Base-by-base conservation (phyloP, 192 early-diverging fungal genomes). In the Coemansia sp. region DNA sequence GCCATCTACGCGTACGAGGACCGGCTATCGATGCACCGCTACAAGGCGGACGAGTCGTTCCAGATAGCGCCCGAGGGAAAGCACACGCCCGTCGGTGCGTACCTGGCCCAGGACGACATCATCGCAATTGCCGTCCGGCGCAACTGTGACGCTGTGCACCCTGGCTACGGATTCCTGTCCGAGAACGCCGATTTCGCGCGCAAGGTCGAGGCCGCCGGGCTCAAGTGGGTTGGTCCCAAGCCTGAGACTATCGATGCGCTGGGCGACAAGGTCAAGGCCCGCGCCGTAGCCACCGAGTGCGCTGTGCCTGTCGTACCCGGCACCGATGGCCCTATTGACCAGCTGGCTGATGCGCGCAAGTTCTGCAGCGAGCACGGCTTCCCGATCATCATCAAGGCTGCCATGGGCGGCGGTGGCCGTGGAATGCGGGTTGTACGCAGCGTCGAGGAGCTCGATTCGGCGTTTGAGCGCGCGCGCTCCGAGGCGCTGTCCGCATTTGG, bases 321-420 rank as follows among this genome's bases (percentile, higher is more conserved):
- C 52, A 90, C 91, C n/a, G 86, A 88, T 56, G 94, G 93, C 11
- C 90, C 93, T 9, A 83, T 95, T 46, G 78, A 74, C n/a, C 81
- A 79, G 12, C 62, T 83, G 28, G 67, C 43, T 0, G 87, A 95
- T 12, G 90, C 88, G 4, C 69, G 82, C 43, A 77, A 65, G 1
- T 96, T 97, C 62, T 87, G 92, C 62, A 65, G 81, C 42, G 79
- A 88, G 73, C 75, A 95, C 70, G 95, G 96, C 1, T 89, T 93
- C 77, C 95, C 95, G 0, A 83, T 97, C 58, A 95, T 98, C 56
- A 93, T 98, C 83, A 98, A 98, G 76, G 95, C 96, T 6, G 91
- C 95, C 10, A 92, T 92, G 87, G 95, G 95, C 44, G 95, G 95
- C 56, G 95, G 95, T 65, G 95, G 95, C 31, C 90, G 92, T 63